Conservation (phyloP, 192 early-diverging fungal species). For the Coemansia sp. region DNA sequence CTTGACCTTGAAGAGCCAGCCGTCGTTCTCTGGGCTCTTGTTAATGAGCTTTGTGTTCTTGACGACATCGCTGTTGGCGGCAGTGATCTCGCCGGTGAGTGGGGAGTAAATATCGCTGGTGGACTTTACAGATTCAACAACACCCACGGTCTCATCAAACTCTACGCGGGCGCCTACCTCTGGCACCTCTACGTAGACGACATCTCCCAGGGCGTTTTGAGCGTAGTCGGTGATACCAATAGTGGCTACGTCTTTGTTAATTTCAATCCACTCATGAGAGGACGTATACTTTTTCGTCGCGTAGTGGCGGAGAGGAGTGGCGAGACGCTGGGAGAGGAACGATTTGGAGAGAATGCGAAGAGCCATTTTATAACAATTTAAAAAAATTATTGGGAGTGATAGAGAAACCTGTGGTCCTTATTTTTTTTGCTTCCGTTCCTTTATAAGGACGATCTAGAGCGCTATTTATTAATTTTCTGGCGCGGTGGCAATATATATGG, state of each 20-base stretch:
- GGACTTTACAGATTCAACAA: conserved; percentile 95
- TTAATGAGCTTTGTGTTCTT: conserved; percentile 82
- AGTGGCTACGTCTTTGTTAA: conserved; percentile 76
- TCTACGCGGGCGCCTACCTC: conserved; percentile 66
- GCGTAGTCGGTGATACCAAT: conserved; percentile 94
- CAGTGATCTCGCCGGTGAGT: conserved; percentile 78
- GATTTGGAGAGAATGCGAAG: conserved; percentile 36
- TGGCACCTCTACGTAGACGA: conserved; percentile 92
- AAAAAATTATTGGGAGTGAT: conserved; percentile 6
- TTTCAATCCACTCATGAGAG: conserved; percentile 92
- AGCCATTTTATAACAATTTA: conserved; percentile 25
- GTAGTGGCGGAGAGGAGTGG: conserved; percentile 53
- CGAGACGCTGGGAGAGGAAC: conserved; percentile 33
- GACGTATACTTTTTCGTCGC: conserved; percentile 72
- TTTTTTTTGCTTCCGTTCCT: conserved; percentile 1
- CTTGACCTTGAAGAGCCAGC: conserved; percentile 95
- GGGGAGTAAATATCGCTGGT: conserved; percentile 91
- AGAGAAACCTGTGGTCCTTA: background rate
- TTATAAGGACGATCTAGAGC: background rate
- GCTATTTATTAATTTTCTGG: conserved; percentile 7
- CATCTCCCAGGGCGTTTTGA: conserved; percentile 87
- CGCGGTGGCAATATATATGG: conserved; percentile 1
- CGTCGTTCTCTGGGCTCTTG: conserved; percentile 69
- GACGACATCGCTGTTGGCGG: conserved; percentile 69
- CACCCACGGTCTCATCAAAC: conserved; percentile 66